phyloP scores from a whole-genome alignment of 495 filamentous ascomycete species.

The Neurospora sp. region DNA sequence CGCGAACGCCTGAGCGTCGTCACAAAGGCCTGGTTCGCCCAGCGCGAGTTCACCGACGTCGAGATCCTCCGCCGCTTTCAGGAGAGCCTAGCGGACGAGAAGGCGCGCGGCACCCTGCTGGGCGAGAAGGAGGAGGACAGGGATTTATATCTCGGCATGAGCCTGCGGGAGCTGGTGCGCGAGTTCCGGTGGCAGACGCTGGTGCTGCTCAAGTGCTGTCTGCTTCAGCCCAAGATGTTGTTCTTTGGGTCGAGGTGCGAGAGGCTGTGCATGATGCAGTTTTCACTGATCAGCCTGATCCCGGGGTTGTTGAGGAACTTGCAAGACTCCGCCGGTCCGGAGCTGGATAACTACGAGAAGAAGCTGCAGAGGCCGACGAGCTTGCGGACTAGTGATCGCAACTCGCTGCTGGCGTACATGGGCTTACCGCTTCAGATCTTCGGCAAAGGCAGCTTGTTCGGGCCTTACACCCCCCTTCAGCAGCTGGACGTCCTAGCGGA shows the following conservation, averaged over 20 bases:
- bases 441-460: conserved; percentile 91
- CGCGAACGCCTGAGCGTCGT: conserved; percentile 80
- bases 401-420: conserved; percentile 86
- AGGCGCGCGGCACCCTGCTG: conserved; percentile 45
- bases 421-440: conserved; percentile 91
- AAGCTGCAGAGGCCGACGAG: conserved; percentile 69
- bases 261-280: conserved; percentile 94
- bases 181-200: conserved; percentile 91
- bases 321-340: conserved; percentile 85
- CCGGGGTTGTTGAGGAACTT: conserved; percentile 79
- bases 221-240: conserved; percentile 98
- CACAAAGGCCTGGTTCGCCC: conserved; percentile 91
- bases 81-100: conserved; percentile 64
- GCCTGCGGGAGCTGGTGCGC: conserved; percentile 81
- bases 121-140: conserved; percentile 56
- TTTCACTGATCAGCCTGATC: conserved; percentile 87
- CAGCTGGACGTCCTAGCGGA: conserved; percentile 92
- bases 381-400: conserved; percentile 82
- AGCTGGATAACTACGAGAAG: conserved; percentile 73
- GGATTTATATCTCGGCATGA: conserved; percentile 87
- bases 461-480: conserved; percentile 92
- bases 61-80: conserved; percentile 68
- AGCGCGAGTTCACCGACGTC: conserved; percentile 61
- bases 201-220: conserved; percentile 83
- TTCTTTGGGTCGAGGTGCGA: conserved; percentile 96